Conservation (phyloP, 441 rosid species). For the Gossypium trilobum region DNA sequence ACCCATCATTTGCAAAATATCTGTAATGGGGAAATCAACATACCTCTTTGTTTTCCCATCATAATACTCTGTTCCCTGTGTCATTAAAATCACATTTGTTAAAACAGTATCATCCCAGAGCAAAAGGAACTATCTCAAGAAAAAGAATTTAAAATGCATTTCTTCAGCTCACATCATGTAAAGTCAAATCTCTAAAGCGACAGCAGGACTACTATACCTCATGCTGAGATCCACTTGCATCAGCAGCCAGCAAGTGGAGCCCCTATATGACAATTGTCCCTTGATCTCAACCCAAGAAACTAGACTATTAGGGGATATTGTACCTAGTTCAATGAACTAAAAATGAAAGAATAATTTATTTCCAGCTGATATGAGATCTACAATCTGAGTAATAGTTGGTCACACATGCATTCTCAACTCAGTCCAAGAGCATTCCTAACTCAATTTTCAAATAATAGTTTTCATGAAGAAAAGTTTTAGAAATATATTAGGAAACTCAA, state of each 20-base stretch:
- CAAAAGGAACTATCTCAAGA: constrained; percentile 7
- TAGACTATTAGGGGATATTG: background rate
- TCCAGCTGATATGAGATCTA: background rate
- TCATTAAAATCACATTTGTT: constrained; percentile 17
- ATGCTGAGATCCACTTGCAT: constrained; percentile 3
- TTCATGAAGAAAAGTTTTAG: background rate
- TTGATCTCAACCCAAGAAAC: background rate
- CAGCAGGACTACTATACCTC: background rate
- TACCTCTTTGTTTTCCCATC: constrained; percentile 96
- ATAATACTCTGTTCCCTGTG: constrained; percentile 92
- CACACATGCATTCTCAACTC: background rate
- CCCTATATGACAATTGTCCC: background rate
- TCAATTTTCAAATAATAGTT: background rate
- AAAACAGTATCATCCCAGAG: constrained; percentile 1
- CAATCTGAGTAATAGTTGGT: background rate
- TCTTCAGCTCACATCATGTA: background rate
- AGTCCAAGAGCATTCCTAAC: background rate
- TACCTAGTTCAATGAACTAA: constrained; percentile 2
- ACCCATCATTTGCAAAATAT: constrained; percentile 99
- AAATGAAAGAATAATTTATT: background rate
- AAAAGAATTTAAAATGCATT: background rate
- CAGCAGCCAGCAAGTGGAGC: background rate
- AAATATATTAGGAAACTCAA: constrained; percentile 1
- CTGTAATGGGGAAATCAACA: constrained; percentile 95
- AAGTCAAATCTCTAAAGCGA: background rate